Percentiles rank a stretch among this genome's conserved stretches.
These are phyloP conservation scores for Cyberlindnera euphorbiiphila DNA, from an alignment of 805 yeast genomes.

Conservation along the genomic window DNA sequence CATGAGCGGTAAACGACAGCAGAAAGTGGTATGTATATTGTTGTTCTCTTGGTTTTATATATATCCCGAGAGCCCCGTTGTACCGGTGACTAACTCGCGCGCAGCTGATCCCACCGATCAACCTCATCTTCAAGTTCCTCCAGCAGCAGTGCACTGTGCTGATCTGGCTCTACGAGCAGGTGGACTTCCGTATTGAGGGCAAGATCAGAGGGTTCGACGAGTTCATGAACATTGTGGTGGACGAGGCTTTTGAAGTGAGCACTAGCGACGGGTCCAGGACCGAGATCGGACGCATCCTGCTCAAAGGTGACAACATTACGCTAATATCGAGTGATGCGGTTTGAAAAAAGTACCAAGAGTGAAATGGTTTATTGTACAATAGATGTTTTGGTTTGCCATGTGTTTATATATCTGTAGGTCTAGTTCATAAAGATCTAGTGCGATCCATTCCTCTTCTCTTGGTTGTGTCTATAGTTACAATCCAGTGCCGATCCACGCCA, in stretches of 20 bases:
- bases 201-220: slow-evolving; percentile 92
- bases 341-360: slow-evolving; percentile 4
- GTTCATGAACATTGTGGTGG: slow-evolving; percentile 81
- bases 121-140: slow-evolving; percentile 78
- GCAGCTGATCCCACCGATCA: slow-evolving; percentile 83
- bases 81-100: slow-evolving; percentile 7
- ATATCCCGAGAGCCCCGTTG: no score
- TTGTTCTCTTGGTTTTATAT: neutral
- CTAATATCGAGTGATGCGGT: slow-evolving; percentile 43
- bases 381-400: no score
- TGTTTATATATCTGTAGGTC: no score
- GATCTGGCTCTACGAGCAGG: slow-evolving; percentile 89
- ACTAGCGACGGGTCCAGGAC: slow-evolving; percentile 47
- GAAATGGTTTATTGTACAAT: neutral
- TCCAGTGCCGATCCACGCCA: no score
- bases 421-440: no score
- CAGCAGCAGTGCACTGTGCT: slow-evolving; percentile 79
- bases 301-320: slow-evolving; percentile 94
- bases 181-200: slow-evolving; percentile 73
- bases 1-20: slow-evolving; percentile 43
- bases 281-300: slow-evolving; percentile 66
- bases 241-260: slow-evolving; percentile 60
- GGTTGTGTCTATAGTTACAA: no score
- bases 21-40: slow-evolving; percentile 36
- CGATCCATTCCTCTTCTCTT: no score